Conservation (phyloP, 2,329 filamentous ascomycete genomes). For the Aspergillus ochraceus region DNA sequence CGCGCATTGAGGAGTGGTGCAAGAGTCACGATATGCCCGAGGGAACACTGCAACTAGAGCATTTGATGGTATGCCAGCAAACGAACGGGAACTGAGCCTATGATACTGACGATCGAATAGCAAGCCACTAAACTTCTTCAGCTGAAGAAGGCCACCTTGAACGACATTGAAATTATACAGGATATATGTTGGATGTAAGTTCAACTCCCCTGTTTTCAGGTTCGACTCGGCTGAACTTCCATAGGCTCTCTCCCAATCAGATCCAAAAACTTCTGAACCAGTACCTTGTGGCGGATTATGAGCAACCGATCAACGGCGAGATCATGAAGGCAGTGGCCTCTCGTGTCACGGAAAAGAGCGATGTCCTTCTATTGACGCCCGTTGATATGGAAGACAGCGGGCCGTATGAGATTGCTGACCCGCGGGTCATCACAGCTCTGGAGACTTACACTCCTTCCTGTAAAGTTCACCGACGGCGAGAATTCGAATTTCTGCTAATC, state of each 20-base stretch:
- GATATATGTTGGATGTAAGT: constrained; percentile 99
- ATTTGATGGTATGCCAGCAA: constrained; percentile 73
- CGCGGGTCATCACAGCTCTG: constrained; percentile 88
- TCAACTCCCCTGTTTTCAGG: background rate
- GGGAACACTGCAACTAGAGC: constrained; percentile 93
- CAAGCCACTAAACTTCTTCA: constrained; percentile 98
- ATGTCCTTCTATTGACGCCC: constrained; percentile 86
- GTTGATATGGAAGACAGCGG: constrained; percentile 99
- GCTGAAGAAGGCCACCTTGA: constrained; percentile 97
- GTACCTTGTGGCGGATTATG: constrained; percentile 97
- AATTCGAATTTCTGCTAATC: constrained; percentile 25
- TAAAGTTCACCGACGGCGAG: constrained; percentile 55
- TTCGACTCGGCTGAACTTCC: constrained; percentile 7
- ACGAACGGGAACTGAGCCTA: background rate
- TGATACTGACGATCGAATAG: constrained; percentile 42
- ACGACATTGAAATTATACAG: constrained; percentile 99
- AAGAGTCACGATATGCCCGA: constrained; percentile 99
- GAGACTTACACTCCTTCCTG: constrained; percentile 98
- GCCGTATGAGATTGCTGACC: constrained; percentile 97
- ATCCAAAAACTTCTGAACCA: constrained; percentile 99
- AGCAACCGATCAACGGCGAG: constrained; percentile 98
- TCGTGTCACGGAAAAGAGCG: constrained; percentile 95
- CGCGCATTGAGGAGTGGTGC: constrained; percentile 98
- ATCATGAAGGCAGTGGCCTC: constrained; percentile 99
- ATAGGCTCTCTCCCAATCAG: constrained; percentile 92